Conservation (phyloP, 768 basidiomycete genomes). For the Calocera viscosa region DNA sequence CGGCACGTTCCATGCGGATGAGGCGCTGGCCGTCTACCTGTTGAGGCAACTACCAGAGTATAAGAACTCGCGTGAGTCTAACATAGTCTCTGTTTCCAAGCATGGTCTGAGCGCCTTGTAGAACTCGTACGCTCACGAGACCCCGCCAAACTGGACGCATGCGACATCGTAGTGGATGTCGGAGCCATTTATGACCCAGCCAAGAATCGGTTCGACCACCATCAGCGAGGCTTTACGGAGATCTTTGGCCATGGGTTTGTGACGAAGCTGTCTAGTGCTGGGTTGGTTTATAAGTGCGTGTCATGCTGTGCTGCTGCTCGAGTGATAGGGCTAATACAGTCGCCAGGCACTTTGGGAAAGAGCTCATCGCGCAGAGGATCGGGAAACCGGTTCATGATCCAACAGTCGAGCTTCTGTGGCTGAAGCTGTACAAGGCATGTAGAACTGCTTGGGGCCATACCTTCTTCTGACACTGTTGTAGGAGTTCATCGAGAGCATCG, state of each 20-base stretch:
- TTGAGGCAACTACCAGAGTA: conserved; percentile 66
- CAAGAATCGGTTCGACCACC: conserved; percentile 80
- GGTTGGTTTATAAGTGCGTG: conserved; percentile 85
- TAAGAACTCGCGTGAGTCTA: conserved; percentile 51
- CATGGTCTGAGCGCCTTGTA: conserved; percentile 21
- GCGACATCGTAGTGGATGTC: conserved; percentile 94
- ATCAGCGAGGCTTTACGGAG: conserved; percentile 85
- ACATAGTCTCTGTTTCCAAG: not conserved
- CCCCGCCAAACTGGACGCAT: conserved; percentile 54
- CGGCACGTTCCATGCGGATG: conserved; percentile 94
- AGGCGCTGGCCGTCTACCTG: conserved; percentile 86
- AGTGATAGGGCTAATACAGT: not conserved
- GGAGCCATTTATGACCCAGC: conserved; percentile 80
- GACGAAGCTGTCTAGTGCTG: conserved; percentile 87
- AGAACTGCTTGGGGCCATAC: conserved; percentile 11
- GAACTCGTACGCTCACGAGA: conserved; percentile 64
- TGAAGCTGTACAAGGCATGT: conserved; percentile 73
- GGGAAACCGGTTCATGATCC: conserved; percentile 42
- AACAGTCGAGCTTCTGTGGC: conserved; percentile 63
- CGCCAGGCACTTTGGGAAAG: conserved; percentile 72
- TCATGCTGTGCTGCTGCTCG: not conserved
- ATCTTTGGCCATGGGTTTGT: conserved; percentile 76
- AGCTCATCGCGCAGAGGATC: conserved; percentile 58
- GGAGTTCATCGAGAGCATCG: conserved; percentile 91
- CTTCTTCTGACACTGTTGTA: conserved; percentile 21